Evolutionary conservation across 2,329 filamentous ascomycete species (phyloP).

Genomic region (Emmonsia crescens): DNA sequence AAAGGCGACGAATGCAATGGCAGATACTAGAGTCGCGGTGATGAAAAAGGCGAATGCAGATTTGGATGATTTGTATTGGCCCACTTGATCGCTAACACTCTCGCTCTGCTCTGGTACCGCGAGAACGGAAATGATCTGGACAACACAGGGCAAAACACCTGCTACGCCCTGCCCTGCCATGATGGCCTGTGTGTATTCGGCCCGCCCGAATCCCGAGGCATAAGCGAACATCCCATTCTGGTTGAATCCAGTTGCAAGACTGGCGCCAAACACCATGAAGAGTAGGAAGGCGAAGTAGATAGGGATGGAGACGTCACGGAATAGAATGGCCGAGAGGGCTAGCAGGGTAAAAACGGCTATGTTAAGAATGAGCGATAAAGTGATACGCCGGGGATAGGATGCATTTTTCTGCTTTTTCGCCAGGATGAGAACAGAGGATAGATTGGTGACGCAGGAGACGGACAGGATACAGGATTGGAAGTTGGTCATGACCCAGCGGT

Average conservation of each 20-base stretch:
- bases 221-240: constrained; percentile 95
- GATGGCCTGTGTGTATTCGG: constrained; percentile 89
- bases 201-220: constrained; percentile 69
- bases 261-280: constrained; percentile 66
- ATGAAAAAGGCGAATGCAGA: constrained; percentile 87
- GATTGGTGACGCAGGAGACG: constrained; percentile 73
- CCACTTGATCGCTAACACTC: constrained; percentile 21
- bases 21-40: constrained; percentile 68
- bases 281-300: constrained; percentile 75
- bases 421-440: constrained; percentile 63
- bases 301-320: constrained; percentile 50
- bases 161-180: constrained; percentile 92
- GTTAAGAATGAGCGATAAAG: constrained; percentile 64
- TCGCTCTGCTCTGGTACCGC: constrained; percentile 43
- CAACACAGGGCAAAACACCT: constrained; percentile 76
- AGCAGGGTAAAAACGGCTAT: constrained; percentile 65
- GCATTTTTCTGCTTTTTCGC: constrained; percentile 70
- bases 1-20: constrained; percentile 60
- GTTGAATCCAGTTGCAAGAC: constrained; percentile 69
- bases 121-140: constrained; percentile 76
- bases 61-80: constrained; percentile 43
- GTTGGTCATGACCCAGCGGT: constrained; percentile 61
- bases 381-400: constrained; percentile 81
- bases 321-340: constrained; percentile 64
- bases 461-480: constrained; percentile 87